Evolutionary conservation across 768 basidiomycete species (phyloP).

Genomic region (Suillus lakei): DNA sequence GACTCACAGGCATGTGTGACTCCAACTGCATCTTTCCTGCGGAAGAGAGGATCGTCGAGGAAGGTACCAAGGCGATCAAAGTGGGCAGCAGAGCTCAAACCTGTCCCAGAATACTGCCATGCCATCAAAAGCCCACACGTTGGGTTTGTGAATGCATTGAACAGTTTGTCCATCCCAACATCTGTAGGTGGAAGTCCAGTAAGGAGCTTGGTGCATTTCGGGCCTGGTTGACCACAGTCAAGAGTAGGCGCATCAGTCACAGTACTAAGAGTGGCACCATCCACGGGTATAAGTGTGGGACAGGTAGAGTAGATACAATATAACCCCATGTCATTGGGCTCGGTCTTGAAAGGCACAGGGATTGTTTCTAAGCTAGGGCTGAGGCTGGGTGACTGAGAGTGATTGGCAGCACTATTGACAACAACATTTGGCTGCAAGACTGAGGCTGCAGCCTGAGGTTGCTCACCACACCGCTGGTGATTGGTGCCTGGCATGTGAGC

Average conservation of each 20-base stretch:
- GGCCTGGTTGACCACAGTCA: neutral
- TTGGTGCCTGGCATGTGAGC: neutral
- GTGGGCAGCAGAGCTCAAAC: constrained; percentile 10
- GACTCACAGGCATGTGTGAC: constrained; percentile 18
- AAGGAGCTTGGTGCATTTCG: neutral
- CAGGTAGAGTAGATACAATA: constrained; percentile 1
- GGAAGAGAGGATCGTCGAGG: constrained; percentile 27
- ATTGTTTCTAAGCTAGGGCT: neutral
- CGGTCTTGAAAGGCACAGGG: neutral
- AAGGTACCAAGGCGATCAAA: constrained; percentile 19
- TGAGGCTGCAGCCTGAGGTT: neutral
- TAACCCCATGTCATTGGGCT: constrained; percentile 6
- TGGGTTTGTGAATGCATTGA: constrained; percentile 24
- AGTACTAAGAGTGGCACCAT: neutral
- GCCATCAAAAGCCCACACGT: constrained; percentile 27
- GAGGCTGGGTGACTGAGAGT: neutral
- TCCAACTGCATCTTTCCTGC: constrained; percentile 18
- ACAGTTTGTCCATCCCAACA: constrained; percentile 1
- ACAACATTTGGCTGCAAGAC: neutral
- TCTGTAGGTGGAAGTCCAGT: neutral
- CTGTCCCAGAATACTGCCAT: constrained; percentile 27
- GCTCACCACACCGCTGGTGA: neutral
- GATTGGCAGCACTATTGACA: neutral
- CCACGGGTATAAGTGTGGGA: constrained; percentile 3
- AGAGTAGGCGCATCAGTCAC: constrained; percentile 11